phyloP scores from a whole-genome alignment of 345 rosid species.

The Iberis pinnata region DNA sequence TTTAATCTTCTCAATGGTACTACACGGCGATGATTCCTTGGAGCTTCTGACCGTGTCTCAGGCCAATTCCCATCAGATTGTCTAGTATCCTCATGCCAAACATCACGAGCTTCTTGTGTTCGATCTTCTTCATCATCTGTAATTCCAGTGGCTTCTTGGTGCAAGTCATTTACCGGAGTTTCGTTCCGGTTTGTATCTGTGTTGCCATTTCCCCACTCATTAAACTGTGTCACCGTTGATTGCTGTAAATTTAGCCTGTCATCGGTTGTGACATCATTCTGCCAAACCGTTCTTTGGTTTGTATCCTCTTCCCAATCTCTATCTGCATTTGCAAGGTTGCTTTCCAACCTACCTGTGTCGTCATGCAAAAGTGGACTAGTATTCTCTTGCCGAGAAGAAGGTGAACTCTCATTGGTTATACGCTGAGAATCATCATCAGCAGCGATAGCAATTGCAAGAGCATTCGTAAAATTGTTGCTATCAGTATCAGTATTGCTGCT shows the following conservation, averaged over 20 bases:
- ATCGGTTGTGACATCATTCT: constrained; percentile 37
- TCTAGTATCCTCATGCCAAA: constrained; percentile 54
- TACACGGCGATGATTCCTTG: constrained; percentile 58
- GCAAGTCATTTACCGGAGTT: constrained; percentile 46
- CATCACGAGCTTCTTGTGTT: constrained; percentile 41
- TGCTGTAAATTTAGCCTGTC: constrained; percentile 51
- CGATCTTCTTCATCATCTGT: constrained; percentile 36
- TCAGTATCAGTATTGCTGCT: constrained; percentile 42
- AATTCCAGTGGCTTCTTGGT: constrained; percentile 43
- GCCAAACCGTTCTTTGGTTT: constrained; percentile 42
- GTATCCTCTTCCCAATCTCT: constrained; percentile 49
- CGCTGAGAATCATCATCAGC: constrained; percentile 38
- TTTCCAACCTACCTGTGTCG: constrained; percentile 37
- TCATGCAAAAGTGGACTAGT: constrained; percentile 36
- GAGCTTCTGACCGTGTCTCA: constrained; percentile 49
- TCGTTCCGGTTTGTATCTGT: constrained; percentile 50
- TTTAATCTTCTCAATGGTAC: constrained; percentile 64
- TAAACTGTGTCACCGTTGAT: constrained; percentile 35
- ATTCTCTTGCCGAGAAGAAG: constrained; percentile 40
- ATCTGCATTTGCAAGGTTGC: constrained; percentile 32
- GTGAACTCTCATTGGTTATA: constrained; percentile 41
- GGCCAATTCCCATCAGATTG: constrained; percentile 60
- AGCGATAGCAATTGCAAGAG: constrained; percentile 32
- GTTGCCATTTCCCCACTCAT: constrained; percentile 44
- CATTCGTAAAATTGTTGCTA: constrained; percentile 37